Evolutionary conservation across 2,329 filamentous ascomycete species (phyloP).

Genomic region (Grosmannia huntii): DNA sequence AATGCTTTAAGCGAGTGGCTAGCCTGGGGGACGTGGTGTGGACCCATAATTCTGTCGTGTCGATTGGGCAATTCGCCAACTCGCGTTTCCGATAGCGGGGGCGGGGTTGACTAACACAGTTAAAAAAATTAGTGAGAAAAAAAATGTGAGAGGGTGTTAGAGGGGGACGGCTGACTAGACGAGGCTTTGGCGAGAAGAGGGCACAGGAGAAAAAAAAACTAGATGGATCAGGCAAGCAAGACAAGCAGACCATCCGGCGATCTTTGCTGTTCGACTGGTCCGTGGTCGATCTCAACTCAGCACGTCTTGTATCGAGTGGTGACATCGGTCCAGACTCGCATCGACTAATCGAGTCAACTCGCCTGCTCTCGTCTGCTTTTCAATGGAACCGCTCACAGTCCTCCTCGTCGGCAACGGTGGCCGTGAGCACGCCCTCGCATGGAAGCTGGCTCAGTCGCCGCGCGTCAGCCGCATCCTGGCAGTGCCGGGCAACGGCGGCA

Average conservation of each 20-base stretch:
- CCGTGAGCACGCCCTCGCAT: constrained; percentile 86
- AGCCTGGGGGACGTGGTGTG: not conserved
- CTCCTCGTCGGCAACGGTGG: constrained; percentile 89
- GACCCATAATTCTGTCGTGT: not conserved
- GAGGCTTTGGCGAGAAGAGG: not conserved
- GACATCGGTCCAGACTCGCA: no score
- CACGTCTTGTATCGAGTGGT: not conserved
- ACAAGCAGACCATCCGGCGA: not conserved
- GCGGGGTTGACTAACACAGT: not conserved
- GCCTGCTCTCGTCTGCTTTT: not conserved
- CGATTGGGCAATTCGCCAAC: not conserved
- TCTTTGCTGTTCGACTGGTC: not conserved
- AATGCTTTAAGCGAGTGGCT: not conserved
- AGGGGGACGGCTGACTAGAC: not conserved
- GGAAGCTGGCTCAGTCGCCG: constrained; percentile 79
- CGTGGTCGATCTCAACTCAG: not conserved
- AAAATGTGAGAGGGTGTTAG: not conserved
- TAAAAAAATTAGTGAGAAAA: not conserved
- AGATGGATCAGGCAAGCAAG: not conserved
- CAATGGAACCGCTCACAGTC: constrained; percentile 23
- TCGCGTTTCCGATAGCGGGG: not conserved
- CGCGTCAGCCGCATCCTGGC: constrained; percentile 62
- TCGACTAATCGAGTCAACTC: no score
- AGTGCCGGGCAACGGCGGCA: constrained; percentile 78
- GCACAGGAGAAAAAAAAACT: not conserved